These are phyloP conservation scores for Phyllostachys edulis DNA, from an alignment of 176 grass and related monocot species.

Conservation along the genomic window DNA sequence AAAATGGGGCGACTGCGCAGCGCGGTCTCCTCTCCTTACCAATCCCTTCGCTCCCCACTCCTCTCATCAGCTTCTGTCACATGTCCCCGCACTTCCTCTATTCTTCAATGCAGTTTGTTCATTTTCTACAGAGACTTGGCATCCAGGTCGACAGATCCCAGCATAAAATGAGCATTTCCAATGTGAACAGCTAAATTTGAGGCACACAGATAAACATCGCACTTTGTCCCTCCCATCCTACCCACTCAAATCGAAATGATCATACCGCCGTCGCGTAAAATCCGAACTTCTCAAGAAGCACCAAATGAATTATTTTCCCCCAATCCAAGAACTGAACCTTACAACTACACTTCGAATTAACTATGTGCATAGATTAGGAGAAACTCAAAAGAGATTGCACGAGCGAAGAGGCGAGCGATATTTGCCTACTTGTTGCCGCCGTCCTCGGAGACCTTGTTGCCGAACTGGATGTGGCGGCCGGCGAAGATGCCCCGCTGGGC, in stretches of 20 bases:
- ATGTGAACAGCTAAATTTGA: not conserved
- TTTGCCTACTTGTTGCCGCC: slow-evolving; percentile 89
- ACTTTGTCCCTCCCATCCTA: not conserved
- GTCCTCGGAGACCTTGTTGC: slow-evolving; percentile 92
- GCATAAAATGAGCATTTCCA: not conserved
- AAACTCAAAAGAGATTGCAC: not conserved
- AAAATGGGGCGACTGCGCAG: not conserved
- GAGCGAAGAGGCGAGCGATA: not conserved
- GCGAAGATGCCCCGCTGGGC: slow-evolving; percentile 96
- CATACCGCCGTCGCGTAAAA: not conserved
- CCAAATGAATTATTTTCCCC: not conserved
- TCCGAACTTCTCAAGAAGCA: not conserved
- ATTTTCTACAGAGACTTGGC: not conserved
- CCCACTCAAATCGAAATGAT: not conserved
- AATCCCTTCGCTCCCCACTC: not conserved
- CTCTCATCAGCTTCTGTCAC: not conserved
- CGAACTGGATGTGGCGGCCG: slow-evolving; percentile 86
- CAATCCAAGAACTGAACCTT: not conserved
- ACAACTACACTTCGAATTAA: not conserved
- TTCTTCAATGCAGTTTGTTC: not conserved
- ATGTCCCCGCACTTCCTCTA: not conserved
- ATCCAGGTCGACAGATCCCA: not conserved
- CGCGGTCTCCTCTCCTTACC: not conserved
- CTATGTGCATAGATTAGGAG: slow-evolving; percentile 17
- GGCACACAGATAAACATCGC: not conserved